phyloP scores from a whole-genome alignment of 192 early-diverging fungal species.

The Dissophora globulifera region DNA sequence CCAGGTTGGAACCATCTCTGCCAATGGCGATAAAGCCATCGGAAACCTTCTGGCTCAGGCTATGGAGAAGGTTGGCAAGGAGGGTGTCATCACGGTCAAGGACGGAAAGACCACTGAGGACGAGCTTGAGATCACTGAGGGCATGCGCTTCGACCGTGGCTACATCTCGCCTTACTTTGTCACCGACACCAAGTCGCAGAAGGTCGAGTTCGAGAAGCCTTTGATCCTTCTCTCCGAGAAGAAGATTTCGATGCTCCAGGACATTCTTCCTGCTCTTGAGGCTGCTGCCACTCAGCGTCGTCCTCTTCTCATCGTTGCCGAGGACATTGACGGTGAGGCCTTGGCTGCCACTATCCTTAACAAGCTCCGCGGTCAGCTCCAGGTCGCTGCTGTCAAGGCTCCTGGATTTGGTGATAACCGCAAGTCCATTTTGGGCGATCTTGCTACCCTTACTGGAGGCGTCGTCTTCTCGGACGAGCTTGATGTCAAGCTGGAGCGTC shows the following conservation, averaged over 20 bases:
- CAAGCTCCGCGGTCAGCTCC: slow-evolving; percentile 98
- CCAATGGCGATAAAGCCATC: slow-evolving; percentile 98
- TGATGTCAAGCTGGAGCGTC: slow-evolving; percentile 96
- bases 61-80: slow-evolving; percentile 99
- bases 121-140: slow-evolving; percentile 99
- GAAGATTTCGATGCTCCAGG: slow-evolving; percentile 96
- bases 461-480: slow-evolving; percentile 98
- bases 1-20: slow-evolving; percentile 98
- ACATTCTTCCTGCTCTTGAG: slow-evolving; percentile 97
- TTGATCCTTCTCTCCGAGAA: slow-evolving; percentile 97
- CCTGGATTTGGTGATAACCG: slow-evolving; percentile 99
- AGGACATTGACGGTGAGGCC: slow-evolving; percentile 99
- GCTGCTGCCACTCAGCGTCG: slow-evolving; percentile 93
- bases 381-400: slow-evolving; percentile 98
- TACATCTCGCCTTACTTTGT: slow-evolving; percentile 99
- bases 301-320: slow-evolving; percentile 96
- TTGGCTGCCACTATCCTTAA: slow-evolving; percentile 99
- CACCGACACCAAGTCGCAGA: slow-evolving; percentile 97
- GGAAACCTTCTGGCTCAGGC: slow-evolving; percentile 97
- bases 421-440: slow-evolving; percentile 97
- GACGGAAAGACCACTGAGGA: slow-evolving; percentile 99
- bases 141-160: slow-evolving; percentile 99
- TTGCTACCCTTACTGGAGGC: slow-evolving; percentile 95
- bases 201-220: slow-evolving; percentile 99
- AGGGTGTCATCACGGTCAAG: slow-evolving; percentile 99